These are phyloP conservation scores for Penicillium turbatum DNA, from an alignment of 495 filamentous ascomycete genomes.

Conservation along the genomic window DNA sequence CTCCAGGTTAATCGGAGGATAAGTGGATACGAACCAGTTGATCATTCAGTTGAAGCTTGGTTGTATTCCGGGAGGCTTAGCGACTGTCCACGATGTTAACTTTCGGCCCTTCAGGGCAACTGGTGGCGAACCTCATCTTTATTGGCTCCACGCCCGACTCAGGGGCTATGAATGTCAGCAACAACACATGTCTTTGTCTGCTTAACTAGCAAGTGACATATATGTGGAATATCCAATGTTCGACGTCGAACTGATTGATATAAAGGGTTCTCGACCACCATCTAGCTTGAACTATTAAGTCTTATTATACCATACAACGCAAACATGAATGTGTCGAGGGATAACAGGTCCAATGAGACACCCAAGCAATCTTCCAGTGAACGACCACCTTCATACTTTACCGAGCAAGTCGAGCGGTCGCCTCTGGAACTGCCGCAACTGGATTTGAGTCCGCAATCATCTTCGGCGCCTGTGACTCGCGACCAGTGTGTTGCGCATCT, in stretches of 20 bases:
- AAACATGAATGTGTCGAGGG: slow-evolving; percentile 16
- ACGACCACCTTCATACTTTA: slow-evolving; percentile 19
- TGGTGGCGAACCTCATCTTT: background rate
- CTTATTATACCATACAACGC: background rate
- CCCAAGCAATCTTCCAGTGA: slow-evolving; percentile 2
- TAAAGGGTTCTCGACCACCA: background rate
- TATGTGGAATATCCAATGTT: too few species aligned
- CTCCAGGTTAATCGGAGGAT: background rate
- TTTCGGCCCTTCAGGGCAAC: background rate
- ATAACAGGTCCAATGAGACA: slow-evolving; percentile 14
- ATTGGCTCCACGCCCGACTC: background rate
- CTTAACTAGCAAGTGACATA: too few species aligned
- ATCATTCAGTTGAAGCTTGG: background rate
- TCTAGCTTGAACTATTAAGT: too few species aligned
- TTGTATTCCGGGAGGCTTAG: background rate
- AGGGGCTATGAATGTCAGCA: background rate
- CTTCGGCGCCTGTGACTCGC: slow-evolving; percentile 3
- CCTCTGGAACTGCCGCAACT: slow-evolving; percentile 13
- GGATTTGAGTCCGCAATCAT: slow-evolving; percentile 3
- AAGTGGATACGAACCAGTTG: background rate
- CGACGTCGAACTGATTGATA: background rate
- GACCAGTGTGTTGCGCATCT: slow-evolving; percentile 67
- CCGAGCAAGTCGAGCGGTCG: slow-evolving; percentile 4
- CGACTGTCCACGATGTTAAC: too few species aligned
- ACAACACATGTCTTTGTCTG: background rate